A percentile compares a stretch with the other conserved stretches of the same genome.
phyloP scores from a whole-genome alignment of 768 basidiomycete species.

The Gyrodon lividus region DNA sequence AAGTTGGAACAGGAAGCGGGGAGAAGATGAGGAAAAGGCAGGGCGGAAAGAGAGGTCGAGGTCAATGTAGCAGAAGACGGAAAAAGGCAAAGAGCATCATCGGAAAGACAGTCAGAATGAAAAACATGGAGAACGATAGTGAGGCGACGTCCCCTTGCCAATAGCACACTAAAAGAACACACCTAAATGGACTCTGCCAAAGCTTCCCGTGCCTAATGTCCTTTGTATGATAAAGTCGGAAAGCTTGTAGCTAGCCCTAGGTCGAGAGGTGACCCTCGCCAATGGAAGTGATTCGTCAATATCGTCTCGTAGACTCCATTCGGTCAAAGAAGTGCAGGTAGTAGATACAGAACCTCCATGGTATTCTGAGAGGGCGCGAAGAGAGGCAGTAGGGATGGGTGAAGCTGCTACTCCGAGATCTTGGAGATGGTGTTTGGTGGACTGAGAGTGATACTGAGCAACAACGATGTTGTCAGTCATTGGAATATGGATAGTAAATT shows the following conservation, averaged over 20 bases:
- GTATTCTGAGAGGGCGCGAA: constrained; percentile 42
- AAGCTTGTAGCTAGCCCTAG: constrained; percentile 69
- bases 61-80: too few relatives aligned
- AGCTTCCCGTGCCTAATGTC: constrained; percentile 92
- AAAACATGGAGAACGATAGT: background rate
- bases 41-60: background rate
- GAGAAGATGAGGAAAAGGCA: background rate
- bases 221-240: constrained; percentile 78
- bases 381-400: constrained; percentile 8
- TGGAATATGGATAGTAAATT: background rate
- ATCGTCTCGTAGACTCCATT: constrained; percentile 43
- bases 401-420: constrained; percentile 3
- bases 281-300: constrained; percentile 35
- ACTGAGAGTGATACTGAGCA: background rate
- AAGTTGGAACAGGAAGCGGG: background rate
- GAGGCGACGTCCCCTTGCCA: background rate
- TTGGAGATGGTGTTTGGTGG: constrained; percentile 5
- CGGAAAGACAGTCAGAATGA: too few relatives aligned
- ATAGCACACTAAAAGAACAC: constrained; percentile 13
- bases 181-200: constrained; percentile 95
- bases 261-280: constrained; percentile 41
- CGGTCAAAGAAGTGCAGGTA: constrained; percentile 58
- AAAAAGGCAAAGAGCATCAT: too few relatives aligned
- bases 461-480: constrained; percentile 18
- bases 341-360: constrained; percentile 68